These are phyloP conservation scores for Galerina sulciceps DNA, from an alignment of 768 basidiomycete species.

Conservation along the genomic window DNA sequence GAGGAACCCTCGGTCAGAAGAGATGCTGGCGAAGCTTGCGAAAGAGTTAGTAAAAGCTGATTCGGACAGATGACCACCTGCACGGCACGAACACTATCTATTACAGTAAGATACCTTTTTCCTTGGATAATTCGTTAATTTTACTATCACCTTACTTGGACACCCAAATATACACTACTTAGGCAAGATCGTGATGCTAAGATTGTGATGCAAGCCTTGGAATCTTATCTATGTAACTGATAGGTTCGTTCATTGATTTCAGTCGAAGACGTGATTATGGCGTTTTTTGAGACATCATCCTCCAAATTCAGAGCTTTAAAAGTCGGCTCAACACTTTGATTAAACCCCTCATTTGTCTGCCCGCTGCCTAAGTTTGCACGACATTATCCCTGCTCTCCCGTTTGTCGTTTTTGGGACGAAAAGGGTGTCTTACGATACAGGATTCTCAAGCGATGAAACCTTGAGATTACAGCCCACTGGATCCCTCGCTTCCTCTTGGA, in stretches of 20 bases:
- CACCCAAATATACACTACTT: neutral
- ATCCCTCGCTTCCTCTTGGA: too few relatives aligned
- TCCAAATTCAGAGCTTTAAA: constrained; percentile 9
- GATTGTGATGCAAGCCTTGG: too few relatives aligned
- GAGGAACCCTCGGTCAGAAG: constrained; percentile 69
- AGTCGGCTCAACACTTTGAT: neutral
- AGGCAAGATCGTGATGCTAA: neutral
- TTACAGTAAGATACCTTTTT: neutral
- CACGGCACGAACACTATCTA: neutral
- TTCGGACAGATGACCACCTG: constrained; percentile 39
- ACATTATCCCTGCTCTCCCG: too few relatives aligned
- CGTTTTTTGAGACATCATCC: constrained; percentile 13
- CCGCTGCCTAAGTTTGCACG: too few relatives aligned
- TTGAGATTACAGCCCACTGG: too few relatives aligned
- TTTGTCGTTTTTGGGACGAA: too few relatives aligned
- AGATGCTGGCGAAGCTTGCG: constrained; percentile 68
- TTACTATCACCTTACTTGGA: neutral
- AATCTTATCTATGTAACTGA: neutral
- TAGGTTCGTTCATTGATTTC: neutral
- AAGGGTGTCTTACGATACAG: too few relatives aligned
- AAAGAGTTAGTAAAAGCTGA: constrained; percentile 62
- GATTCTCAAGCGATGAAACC: too few relatives aligned
- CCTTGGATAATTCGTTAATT: neutral
- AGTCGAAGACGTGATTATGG: constrained; percentile 25
- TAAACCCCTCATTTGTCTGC: neutral